Evolutionary conservation across 228 moss, liverwort and hornwort genomes (phyloP).

Genomic region (Sphagnum magellanicum): DNA sequence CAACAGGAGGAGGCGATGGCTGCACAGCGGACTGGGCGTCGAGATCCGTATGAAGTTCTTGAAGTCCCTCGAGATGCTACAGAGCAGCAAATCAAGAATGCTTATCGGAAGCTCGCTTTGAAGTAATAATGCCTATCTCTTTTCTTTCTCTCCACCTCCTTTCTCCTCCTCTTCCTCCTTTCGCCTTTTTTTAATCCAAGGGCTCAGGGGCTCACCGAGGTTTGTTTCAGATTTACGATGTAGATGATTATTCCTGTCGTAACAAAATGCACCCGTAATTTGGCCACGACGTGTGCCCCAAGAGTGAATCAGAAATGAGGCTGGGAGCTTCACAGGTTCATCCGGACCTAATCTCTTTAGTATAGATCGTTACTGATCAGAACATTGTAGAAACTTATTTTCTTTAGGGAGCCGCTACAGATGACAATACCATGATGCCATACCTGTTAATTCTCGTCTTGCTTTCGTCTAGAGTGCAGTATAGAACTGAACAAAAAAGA

Average conservation of each 20-base stretch:
- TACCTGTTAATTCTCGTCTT: too few relatives aligned
- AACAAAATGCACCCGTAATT: too few relatives aligned
- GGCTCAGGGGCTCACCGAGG: too few relatives aligned
- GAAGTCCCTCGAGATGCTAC: conserved; percentile 75
- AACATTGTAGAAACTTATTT: too few relatives aligned
- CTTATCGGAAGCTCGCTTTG: conserved; percentile 88
- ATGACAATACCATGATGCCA: too few relatives aligned
- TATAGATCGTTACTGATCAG: neutral
- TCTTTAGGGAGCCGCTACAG: too few relatives aligned
- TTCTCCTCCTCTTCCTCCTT: neutral
- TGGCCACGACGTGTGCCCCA: too few relatives aligned
- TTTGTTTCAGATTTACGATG: too few relatives aligned
- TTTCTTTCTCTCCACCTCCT: neutral
- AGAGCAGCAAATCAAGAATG: conserved; percentile 92
- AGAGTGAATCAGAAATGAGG: neutral
- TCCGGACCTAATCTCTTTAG: neutral
- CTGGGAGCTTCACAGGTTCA: neutral
- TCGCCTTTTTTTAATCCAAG: neutral
- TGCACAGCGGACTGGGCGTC: conserved; percentile 50
- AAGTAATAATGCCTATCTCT: conserved; percentile 40
- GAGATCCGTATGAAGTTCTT: conserved; percentile 93
- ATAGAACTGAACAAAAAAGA: too few relatives aligned
- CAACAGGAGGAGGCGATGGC: conserved; percentile 42
- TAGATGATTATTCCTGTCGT: too few relatives aligned
- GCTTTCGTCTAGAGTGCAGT: too few relatives aligned